Evolutionary conservation across 345 rosid genomes (phyloP).

Genomic region (Dimocarpus longan): DNA sequence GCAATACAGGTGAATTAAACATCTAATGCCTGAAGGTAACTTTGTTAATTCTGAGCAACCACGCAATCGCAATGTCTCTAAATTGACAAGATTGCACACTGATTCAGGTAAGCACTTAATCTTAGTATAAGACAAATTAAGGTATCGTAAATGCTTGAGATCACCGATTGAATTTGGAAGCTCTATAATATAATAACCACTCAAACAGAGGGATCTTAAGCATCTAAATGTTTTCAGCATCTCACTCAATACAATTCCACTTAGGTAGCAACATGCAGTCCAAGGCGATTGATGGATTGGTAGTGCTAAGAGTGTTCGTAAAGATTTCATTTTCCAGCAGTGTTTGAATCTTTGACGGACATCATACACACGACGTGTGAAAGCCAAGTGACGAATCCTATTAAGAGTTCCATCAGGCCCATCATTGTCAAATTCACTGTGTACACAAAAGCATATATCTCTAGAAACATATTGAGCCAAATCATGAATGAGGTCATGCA

Average conservation of each 20-base stretch:
- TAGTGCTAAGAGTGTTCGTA: background rate
- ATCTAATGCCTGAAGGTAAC: background rate
- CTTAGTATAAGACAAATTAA: conserved; percentile 17
- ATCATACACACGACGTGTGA: background rate
- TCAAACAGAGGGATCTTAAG: background rate
- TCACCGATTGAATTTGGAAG: conserved; percentile 9
- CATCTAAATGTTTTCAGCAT: background rate
- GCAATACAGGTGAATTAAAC: background rate
- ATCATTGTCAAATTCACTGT: background rate
- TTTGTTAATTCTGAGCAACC: background rate
- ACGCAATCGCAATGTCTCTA: conserved; percentile 1
- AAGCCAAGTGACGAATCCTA: background rate
- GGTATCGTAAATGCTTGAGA: conserved; percentile 17
- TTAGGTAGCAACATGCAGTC: conserved; percentile 1
- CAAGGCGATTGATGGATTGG: background rate
- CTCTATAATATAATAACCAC: background rate
- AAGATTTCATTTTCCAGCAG: background rate
- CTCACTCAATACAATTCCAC: background rate
- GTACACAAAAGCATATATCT: background rate
- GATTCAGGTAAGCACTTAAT: conserved; percentile 16
- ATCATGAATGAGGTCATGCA: conserved; percentile 20
- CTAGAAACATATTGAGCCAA: background rate
- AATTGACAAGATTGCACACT: background rate
- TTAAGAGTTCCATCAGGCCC: background rate
- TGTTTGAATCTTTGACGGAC: background rate